A percentile compares a stretch with the other conserved stretches of the same genome.
Evolutionary conservation across 257 asterid species (phyloP).

Genomic region (Solanum etuberosum): DNA sequence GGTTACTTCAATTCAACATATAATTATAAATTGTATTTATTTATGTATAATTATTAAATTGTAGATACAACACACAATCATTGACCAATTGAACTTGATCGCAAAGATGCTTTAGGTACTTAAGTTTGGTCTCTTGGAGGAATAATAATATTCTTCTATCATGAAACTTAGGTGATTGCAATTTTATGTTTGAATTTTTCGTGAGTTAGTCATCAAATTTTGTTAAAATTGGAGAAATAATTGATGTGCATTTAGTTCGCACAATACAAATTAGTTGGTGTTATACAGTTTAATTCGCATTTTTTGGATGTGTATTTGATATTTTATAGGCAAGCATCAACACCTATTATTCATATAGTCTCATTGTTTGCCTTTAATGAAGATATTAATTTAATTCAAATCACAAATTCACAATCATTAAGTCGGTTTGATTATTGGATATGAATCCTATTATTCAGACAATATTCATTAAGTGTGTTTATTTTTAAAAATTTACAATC

Average conservation of each 20-base stretch:
- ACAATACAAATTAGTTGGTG: not conserved
- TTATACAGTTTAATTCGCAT: not conserved
- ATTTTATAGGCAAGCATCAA: not conserved
- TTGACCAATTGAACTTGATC: not conserved
- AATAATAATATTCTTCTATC: not conserved
- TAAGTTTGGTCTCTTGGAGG: not conserved
- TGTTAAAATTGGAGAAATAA: not conserved
- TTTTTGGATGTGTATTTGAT: not conserved
- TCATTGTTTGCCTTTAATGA: not conserved
- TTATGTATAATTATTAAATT: not conserved
- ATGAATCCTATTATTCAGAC: not conserved
- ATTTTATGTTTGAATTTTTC: not conserved
- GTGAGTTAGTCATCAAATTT: not conserved
- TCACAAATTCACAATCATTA: too few relatives aligned
- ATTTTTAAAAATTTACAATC: not conserved
- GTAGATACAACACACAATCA: not conserved
- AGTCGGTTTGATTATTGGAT: too few relatives aligned
- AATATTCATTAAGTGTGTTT: not conserved
- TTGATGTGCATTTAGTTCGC: not conserved
- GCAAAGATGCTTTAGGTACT: not conserved
- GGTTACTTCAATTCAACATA: not conserved
- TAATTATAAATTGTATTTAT: slow-evolving; percentile 1
- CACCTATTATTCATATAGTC: not conserved
- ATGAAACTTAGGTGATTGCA: not conserved
- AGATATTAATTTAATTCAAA: too few relatives aligned